Evolutionary conservation across 441 rosid species (phyloP).

Genomic region (Jatropha multifida): DNA sequence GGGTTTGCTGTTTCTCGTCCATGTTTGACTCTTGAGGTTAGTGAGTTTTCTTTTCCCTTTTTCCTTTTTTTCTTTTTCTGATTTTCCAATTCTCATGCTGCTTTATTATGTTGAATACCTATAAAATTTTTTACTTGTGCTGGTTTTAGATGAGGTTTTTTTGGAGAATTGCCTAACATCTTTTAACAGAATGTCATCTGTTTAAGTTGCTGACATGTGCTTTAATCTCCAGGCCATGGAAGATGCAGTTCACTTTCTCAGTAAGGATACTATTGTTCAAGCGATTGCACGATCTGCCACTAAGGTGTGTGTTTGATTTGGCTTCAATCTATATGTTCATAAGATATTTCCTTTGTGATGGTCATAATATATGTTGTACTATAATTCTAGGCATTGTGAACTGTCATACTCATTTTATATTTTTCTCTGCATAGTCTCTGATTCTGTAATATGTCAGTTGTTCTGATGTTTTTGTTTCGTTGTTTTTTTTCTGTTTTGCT

Average conservation of each 20-base stretch:
- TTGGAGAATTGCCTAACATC: constrained; percentile 1
- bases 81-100: constrained; percentile 12
- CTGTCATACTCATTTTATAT: background rate
- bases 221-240: constrained; percentile 85
- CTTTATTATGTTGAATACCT: constrained; percentile 9
- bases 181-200: constrained; percentile 12
- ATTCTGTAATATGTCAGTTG: background rate
- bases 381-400: background rate
- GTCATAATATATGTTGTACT: background rate
- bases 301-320: constrained; percentile 59
- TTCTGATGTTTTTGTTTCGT: background rate
- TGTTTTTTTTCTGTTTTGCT: background rate
- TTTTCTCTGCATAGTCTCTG: too few relatives aligned
- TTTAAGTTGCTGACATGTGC: constrained; percentile 25
- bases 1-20: constrained; percentile 99
- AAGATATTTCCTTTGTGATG: background rate
- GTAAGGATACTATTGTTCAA: constrained; percentile 97
- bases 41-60: background rate
- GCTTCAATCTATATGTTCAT: background rate
- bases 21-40: constrained; percentile 93
- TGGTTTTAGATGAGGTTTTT: constrained; percentile 3
- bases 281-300: constrained; percentile 99
- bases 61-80: background rate
- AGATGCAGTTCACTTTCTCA: constrained; percentile 98
- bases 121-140: constrained; percentile 7